Percentiles rank a stretch among this genome's conserved stretches.
These are phyloP conservation scores for Epichloe festucae DNA, from an alignment of 2,329 filamentous ascomycete species.

Conservation along the genomic window DNA sequence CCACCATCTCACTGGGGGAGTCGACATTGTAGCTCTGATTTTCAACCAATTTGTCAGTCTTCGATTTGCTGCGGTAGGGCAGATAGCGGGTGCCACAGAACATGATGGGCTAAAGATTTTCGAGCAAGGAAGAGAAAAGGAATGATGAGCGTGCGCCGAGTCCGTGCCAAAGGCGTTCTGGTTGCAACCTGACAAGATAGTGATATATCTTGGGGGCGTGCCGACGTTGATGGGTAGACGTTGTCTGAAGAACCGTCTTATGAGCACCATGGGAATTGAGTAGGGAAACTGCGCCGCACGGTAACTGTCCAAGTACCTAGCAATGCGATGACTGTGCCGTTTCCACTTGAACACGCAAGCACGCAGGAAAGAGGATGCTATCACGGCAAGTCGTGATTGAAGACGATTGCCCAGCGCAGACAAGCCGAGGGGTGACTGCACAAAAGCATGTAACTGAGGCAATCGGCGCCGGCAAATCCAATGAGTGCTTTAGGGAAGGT, in stretches of 20 bases:
- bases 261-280: not conserved
- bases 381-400: not conserved
- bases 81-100: conserved; percentile 11
- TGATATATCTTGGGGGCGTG: not conserved
- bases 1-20: conserved; percentile 41
- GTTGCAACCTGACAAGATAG: not conserved
- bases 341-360: not conserved
- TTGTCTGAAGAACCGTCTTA: not conserved
- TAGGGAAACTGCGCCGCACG: not conserved
- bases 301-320: not conserved
- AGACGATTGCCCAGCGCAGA: not conserved
- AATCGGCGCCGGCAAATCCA: not conserved
- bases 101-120: conserved; percentile 8
- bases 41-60: conserved; percentile 14
- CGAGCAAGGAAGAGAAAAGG: conserved; percentile 6
- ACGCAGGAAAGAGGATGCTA: not conserved
- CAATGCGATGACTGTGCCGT: not conserved
- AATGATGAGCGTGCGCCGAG: conserved; percentile 3
- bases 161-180: not conserved
- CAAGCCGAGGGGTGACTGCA: not conserved
- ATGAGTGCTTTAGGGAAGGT: not conserved
- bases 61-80: conserved; percentile 8
- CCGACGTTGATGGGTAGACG: not conserved
- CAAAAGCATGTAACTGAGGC: not conserved
- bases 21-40: conserved; percentile 39